Percentiles rank a stretch among this genome's conserved stretches.
Conservation (phyloP, 1,139 yeast genomes). For the Debaryomyces nepalensis region DNA sequence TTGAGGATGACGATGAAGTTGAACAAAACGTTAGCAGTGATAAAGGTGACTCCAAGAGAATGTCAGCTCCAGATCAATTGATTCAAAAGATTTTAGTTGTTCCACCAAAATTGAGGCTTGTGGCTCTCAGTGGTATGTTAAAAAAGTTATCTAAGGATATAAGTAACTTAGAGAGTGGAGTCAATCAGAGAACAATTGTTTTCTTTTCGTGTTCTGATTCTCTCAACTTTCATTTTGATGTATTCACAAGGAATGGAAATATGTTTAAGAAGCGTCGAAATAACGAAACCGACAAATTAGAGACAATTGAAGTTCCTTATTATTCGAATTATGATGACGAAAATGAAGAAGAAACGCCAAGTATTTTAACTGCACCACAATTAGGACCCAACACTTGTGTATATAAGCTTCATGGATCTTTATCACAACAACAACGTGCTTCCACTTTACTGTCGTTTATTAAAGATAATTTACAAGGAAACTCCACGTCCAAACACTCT, state of each 20-base stretch:
- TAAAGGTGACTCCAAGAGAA: slow-evolving; percentile 2
- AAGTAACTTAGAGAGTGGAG: slow-evolving; percentile 17
- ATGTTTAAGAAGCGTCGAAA: slow-evolving; percentile 37
- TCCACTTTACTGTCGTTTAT: slow-evolving; percentile 73
- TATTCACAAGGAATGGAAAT: slow-evolving; percentile 63
- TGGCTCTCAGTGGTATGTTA: slow-evolving; percentile 71
- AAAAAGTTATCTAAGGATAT: slow-evolving; percentile 47
- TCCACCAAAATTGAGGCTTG: slow-evolving; percentile 90
- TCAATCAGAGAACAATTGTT: slow-evolving; percentile 65
- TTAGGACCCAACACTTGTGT: slow-evolving; percentile 54
- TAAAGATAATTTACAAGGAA: slow-evolving; percentile 24
- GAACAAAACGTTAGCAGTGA: slow-evolving; percentile 34
- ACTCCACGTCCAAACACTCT: slow-evolving; percentile 47
- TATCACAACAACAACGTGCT: slow-evolving; percentile 81
- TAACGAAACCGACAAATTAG: slow-evolving; percentile 30
- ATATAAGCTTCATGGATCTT: slow-evolving; percentile 89
- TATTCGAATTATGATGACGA: slow-evolving; percentile 25
- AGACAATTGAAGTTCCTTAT: slow-evolving; percentile 23
- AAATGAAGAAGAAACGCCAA: slow-evolving; percentile 34
- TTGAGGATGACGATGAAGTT: slow-evolving; percentile 44
- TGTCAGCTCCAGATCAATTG: slow-evolving; percentile 85
- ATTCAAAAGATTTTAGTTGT: slow-evolving; percentile 77
- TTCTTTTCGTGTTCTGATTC: slow-evolving; percentile 94
- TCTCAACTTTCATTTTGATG: slow-evolving; percentile 86
- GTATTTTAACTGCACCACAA: slow-evolving; percentile 58